A percentile compares a stretch with the other conserved stretches of the same genome.
phyloP scores from a whole-genome alignment of 2,329 filamentous ascomycete species.

The Knufia fluminis region DNA sequence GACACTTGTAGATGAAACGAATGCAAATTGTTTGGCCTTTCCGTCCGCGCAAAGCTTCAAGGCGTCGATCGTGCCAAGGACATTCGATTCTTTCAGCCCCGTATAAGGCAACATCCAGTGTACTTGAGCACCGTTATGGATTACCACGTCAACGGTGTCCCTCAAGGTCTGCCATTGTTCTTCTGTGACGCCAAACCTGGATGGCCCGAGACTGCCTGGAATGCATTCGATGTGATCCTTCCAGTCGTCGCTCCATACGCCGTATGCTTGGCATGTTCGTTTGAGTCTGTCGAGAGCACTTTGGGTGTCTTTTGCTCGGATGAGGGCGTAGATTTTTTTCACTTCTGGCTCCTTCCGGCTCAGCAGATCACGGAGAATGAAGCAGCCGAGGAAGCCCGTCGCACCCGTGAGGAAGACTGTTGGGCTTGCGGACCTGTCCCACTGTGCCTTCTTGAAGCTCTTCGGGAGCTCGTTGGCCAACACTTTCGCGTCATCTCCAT shows the following conservation, averaged over 20 bases:
- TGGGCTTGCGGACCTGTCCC: slow-evolving; percentile 27
- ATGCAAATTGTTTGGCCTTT: slow-evolving; percentile 69
- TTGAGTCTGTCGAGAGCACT: slow-evolving; percentile 56
- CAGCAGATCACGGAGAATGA: slow-evolving; percentile 67
- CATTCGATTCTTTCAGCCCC: slow-evolving; percentile 63
- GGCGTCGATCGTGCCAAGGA: slow-evolving; percentile 68
- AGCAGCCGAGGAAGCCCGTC: slow-evolving; percentile 81
- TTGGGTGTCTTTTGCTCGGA: slow-evolving; percentile 57
- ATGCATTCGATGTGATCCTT: slow-evolving; percentile 55
- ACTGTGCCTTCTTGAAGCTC: slow-evolving; percentile 28
- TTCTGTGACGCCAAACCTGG: slow-evolving; percentile 62
- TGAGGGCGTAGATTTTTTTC: slow-evolving; percentile 59
- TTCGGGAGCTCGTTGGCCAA: slow-evolving; percentile 42
- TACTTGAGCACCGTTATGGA: slow-evolving; percentile 71
- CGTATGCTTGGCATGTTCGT: slow-evolving; percentile 63
- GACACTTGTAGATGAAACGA: slow-evolving; percentile 72
- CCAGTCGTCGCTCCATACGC: slow-evolving; percentile 69
- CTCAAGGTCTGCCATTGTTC: slow-evolving; percentile 56
- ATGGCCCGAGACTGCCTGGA: slow-evolving; percentile 63
- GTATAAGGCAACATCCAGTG: slow-evolving; percentile 78
- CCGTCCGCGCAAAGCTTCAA: slow-evolving; percentile 67
- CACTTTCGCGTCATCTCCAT: slow-evolving; percentile 41
- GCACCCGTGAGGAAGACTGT: slow-evolving; percentile 79
- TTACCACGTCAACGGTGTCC: slow-evolving; percentile 59
- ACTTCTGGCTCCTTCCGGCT: slow-evolving; percentile 46